Conservation (phyloP, 805 yeast genomes). For the Candida caryicola region DNA sequence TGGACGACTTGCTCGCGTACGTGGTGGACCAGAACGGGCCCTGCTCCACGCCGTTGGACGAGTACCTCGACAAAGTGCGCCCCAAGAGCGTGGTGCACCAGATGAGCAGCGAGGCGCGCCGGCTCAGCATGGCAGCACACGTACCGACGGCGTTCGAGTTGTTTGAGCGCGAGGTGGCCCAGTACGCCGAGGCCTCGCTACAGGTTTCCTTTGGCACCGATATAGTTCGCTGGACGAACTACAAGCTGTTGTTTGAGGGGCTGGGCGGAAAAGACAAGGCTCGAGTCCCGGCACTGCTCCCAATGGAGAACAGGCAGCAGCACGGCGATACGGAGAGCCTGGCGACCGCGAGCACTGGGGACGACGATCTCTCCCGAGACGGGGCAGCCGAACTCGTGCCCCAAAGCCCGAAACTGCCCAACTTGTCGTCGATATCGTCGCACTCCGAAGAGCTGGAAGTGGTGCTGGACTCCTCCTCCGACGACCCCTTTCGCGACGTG, state of each 20-base stretch:
- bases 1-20: slow-evolving; percentile 29
- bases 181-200: not conserved
- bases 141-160: slow-evolving; percentile 12
- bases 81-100: not conserved
- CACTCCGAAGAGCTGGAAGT: too few relatives aligned
- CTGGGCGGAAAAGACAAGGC: too few relatives aligned
- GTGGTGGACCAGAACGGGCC: slow-evolving; percentile 21
- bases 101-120: not conserved
- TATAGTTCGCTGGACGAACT: too few relatives aligned
- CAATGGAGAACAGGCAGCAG: slow-evolving; percentile 1
- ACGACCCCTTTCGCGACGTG: slow-evolving; percentile 3
- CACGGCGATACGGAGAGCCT: slow-evolving; percentile 2
- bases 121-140: too few relatives aligned
- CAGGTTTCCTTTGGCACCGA: too few relatives aligned
- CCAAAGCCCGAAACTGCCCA: too few relatives aligned
- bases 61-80: slow-evolving; percentile 2
- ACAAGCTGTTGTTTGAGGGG: too few relatives aligned
- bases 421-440: too few relatives aligned
- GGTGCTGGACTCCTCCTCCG: too few relatives aligned
- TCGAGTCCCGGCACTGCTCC: slow-evolving; percentile 1
- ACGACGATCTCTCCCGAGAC: too few relatives aligned
- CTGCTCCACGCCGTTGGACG: slow-evolving; percentile 2
- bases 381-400: too few relatives aligned
- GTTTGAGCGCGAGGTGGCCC: slow-evolving; percentile 21
- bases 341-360: slow-evolving; percentile 6